Conservation (phyloP, 2,329 filamentous ascomycete genomes). For the Pseudogymnoascus sp. region DNA sequence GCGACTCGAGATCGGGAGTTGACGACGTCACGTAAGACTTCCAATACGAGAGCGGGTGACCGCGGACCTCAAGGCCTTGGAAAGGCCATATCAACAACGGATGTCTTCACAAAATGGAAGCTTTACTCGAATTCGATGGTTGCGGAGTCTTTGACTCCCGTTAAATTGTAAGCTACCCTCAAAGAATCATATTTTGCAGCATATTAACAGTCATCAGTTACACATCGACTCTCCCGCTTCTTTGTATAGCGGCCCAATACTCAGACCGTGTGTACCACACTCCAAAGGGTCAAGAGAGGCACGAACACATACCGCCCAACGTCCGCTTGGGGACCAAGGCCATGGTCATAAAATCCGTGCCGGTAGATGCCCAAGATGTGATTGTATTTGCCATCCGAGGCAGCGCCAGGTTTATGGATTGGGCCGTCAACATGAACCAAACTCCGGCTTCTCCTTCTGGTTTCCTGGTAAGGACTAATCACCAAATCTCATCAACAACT, state of each 20-base stretch:
- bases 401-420: slow-evolving; percentile 73
- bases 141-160: slow-evolving; percentile 54
- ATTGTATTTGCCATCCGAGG: slow-evolving; percentile 81
- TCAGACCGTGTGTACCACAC: slow-evolving; percentile 65
- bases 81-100: slow-evolving; percentile 35
- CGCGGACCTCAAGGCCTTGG: not conserved
- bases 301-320: slow-evolving; percentile 62
- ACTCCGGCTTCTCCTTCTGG: slow-evolving; percentile 55
- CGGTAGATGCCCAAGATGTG: slow-evolving; percentile 67
- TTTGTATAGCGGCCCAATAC: slow-evolving; percentile 72
- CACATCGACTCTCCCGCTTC: slow-evolving; percentile 64
- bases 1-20: not conserved
- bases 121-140: slow-evolving; percentile 70
- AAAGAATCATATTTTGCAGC: not conserved
- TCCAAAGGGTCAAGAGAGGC: slow-evolving; percentile 52
- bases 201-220: slow-evolving; percentile 39
- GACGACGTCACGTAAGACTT: slow-evolving; percentile 15
- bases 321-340: slow-evolving; percentile 70
- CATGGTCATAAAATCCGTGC: slow-evolving; percentile 74
- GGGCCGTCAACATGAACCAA: slow-evolving; percentile 72
- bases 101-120: slow-evolving; percentile 68
- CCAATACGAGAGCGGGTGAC: not conserved
- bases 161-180: slow-evolving; percentile 49
- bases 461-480: slow-evolving; percentile 47
- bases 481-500: not conserved